Percentiles rank a stretch among this genome's conserved stretches.
Evolutionary conservation across 75 land plant species (phyloP).

Genomic region (Picea sitchensis): DNA sequence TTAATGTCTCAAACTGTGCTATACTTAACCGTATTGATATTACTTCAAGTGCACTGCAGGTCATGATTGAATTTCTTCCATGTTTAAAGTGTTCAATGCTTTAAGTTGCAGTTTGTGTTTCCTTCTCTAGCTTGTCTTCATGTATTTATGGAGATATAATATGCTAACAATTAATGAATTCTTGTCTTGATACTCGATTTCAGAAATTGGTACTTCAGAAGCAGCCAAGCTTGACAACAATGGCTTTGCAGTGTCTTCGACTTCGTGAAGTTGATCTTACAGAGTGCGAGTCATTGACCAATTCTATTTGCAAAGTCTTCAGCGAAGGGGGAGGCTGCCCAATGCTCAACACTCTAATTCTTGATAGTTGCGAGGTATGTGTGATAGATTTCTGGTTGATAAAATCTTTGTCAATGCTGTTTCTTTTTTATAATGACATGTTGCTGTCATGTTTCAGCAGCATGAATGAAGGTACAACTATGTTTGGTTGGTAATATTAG

Average conservation of each 20-base stretch:
- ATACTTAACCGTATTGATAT: slow-evolving; percentile 70
- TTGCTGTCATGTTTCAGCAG: too few relatives aligned
- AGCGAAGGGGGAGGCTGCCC: slow-evolving; percentile 97
- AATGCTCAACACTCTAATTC: slow-evolving; percentile 64
- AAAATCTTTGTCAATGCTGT: too few relatives aligned
- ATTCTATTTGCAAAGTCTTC: slow-evolving; percentile 82
- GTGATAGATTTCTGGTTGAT: too few relatives aligned
- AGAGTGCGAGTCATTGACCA: slow-evolving; percentile 89
- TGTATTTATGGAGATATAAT: too few relatives aligned
- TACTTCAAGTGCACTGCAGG: slow-evolving; percentile 70
- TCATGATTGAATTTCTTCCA: slow-evolving; percentile 9
- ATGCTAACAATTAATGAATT: background rate
- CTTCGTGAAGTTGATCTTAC: slow-evolving; percentile 83
- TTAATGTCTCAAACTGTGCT: slow-evolving; percentile 73
- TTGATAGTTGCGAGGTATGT: slow-evolving; percentile 93
- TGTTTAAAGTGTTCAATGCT: background rate
- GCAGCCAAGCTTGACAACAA: slow-evolving; percentile 68
- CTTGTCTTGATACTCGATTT: slow-evolving; percentile 4
- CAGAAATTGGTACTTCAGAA: slow-evolving; percentile 88
- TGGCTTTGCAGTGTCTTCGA: slow-evolving; percentile 65
- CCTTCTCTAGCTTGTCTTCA: too few relatives aligned
- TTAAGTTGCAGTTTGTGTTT: background rate
- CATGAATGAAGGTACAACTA: too few relatives aligned
- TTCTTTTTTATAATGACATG: too few relatives aligned
- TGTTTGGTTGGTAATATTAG: too few relatives aligned